Percentiles rank a stretch among this genome's conserved stretches.
Conservation (phyloP, 192 early-diverging fungal genomes). For the Mortierella antarctica region DNA sequence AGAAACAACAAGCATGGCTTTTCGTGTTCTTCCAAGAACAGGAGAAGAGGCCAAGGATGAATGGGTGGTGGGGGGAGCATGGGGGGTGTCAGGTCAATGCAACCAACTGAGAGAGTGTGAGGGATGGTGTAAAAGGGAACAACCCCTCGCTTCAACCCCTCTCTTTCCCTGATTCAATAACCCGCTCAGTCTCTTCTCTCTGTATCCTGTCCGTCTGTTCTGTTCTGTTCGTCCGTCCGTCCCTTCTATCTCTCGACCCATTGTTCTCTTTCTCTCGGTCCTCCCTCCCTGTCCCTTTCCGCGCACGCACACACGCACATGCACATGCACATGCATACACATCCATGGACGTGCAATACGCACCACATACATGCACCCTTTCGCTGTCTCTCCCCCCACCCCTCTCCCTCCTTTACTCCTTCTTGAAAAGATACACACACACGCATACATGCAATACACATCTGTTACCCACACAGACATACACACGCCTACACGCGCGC, state of each 20-base stretch:
- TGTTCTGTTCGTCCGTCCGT: no score
- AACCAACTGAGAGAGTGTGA: not conserved
- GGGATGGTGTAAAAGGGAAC: constrained; percentile 10
- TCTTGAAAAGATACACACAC: not conserved
- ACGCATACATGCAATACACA: not conserved
- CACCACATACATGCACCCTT: no score
- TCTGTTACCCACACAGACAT: not conserved
- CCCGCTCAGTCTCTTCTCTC: no score
- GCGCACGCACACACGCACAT: not conserved
- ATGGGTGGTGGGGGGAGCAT: not conserved
- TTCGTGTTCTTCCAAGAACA: not conserved
- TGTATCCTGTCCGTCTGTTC: no score
- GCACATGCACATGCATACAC: no score
- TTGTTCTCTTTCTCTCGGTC: no score
- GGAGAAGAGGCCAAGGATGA: not conserved
- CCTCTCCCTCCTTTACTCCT: no score
- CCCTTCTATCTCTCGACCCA: no score
- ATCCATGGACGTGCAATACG: no score
- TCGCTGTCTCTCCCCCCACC: no score
- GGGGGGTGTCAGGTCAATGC: no score
- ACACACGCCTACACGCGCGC: constrained; percentile 7
- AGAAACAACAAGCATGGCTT: not conserved
- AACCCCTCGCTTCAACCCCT: not conserved
- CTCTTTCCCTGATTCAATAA: not conserved
- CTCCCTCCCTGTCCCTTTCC: not conserved